phyloP scores from a whole-genome alignment of 2,329 filamentous ascomycete species.

The Cladophialophora psammophila region DNA sequence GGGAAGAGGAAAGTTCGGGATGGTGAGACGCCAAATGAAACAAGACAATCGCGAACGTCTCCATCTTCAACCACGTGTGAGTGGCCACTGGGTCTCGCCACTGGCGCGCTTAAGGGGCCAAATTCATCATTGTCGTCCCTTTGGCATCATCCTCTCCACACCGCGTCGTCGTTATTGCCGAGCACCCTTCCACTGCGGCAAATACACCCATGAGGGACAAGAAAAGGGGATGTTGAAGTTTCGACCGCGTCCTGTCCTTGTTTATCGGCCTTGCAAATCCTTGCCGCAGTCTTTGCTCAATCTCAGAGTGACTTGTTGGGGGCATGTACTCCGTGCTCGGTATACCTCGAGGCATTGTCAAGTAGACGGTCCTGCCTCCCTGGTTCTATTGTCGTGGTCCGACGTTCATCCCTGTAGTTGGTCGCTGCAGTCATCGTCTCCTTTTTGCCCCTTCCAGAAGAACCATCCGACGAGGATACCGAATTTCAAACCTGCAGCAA shows the following conservation, averaged over 20 bases:
- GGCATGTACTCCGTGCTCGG: background rate
- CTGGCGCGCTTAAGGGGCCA: background rate
- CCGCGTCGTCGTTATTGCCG: background rate
- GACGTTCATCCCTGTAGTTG: background rate
- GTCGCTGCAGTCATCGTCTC: background rate
- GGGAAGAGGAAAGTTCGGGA: background rate
- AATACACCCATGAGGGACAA: background rate
- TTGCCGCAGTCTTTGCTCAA: background rate
- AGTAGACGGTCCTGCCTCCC: background rate
- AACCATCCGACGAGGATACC: constrained; percentile 48
- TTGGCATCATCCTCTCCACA: background rate
- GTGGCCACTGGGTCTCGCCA: background rate
- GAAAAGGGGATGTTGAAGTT: background rate
- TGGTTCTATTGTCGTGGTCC: background rate
- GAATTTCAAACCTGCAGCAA: constrained; percentile 52
- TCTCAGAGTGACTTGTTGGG: background rate
- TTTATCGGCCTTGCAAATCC: background rate
- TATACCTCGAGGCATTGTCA: too few relatives aligned
- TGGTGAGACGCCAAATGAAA: background rate
- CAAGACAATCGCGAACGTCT: background rate
- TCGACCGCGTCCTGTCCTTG: background rate
- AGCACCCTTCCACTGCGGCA: background rate
- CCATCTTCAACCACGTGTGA: background rate
- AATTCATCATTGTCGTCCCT: background rate
- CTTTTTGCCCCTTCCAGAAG: constrained; percentile 45